Percentiles rank a stretch among this genome's conserved stretches.
Conservation (phyloP, 495 filamentous ascomycete genomes). For the Copromyces sp. region DNA sequence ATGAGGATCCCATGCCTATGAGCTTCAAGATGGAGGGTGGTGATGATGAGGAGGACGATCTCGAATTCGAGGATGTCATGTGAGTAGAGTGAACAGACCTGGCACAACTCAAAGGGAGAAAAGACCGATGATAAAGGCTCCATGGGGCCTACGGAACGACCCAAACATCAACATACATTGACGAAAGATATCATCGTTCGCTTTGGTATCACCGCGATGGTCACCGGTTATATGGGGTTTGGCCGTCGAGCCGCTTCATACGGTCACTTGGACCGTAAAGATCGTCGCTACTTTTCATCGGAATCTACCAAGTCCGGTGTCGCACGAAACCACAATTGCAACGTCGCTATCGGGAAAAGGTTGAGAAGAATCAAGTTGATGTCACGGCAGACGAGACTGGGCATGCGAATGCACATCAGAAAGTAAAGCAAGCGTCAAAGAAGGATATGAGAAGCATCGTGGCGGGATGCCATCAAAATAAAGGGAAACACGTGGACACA, state of each 20-base stretch:
- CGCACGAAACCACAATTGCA: background rate
- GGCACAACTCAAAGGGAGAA: background rate
- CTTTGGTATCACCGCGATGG: background rate
- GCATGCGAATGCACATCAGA: background rate
- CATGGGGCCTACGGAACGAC: background rate
- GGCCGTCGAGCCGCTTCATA: background rate
- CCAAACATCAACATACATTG: background rate
- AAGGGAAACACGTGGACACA: background rate
- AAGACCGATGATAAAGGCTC: background rate
- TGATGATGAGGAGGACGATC: conserved; percentile 44
- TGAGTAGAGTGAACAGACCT: conserved; percentile 1
- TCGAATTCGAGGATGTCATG: conserved; percentile 57
- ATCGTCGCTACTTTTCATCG: background rate
- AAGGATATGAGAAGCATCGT: background rate
- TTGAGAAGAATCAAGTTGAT: background rate
- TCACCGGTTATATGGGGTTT: background rate
- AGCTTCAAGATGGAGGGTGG: conserved; percentile 43
- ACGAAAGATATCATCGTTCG: background rate
- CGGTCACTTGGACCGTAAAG: background rate
- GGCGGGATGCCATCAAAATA: background rate
- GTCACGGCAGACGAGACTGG: background rate
- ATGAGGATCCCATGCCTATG: conserved; percentile 32
- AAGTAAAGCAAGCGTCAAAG: background rate
- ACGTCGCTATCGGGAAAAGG: background rate
- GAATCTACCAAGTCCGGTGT: background rate